Percentiles rank a stretch among this genome's conserved stretches.
Conservation (phyloP, 1,284 basidiomycete genomes). For the Hortiboletus rubellus region DNA sequence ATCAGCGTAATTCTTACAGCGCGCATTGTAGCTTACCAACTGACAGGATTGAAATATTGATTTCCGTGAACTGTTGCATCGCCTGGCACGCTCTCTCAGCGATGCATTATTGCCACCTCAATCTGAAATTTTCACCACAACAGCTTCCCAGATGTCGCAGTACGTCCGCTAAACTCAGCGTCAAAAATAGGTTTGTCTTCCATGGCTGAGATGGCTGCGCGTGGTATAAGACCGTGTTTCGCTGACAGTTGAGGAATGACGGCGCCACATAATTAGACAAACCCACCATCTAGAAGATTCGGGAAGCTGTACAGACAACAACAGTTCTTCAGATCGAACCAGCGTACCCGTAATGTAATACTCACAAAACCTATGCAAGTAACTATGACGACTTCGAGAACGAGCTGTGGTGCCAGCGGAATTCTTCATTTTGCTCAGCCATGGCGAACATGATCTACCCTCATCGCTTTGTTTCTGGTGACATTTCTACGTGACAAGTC, state of each 20-base stretch:
- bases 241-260: constrained; percentile 38
- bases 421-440: constrained; percentile 56
- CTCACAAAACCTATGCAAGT: constrained; percentile 49
- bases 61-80: constrained; percentile 55
- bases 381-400: constrained; percentile 61
- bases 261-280: too few species aligned
- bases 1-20: background rate
- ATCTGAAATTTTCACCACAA: constrained; percentile 36
- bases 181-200: constrained; percentile 50
- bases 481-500: too few species aligned
- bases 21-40: constrained; percentile 40
- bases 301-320: constrained; percentile 44
- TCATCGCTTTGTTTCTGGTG: too few species aligned
- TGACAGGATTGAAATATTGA: constrained; percentile 49
- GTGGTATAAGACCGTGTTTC: constrained; percentile 45
- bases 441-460: too few species aligned
- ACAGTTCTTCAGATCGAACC: background rate
- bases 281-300: constrained; percentile 65
- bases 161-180: constrained; percentile 45
- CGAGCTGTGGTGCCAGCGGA: constrained; percentile 62
- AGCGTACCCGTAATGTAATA: background rate
- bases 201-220: constrained; percentile 58
- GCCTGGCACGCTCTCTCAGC: background rate
- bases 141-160: constrained; percentile 51
- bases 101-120: constrained; percentile 34